Base-by-base conservation (phyloP, 2,329 filamentous ascomycete genomes). In the Clarireedia paspali region DNA sequence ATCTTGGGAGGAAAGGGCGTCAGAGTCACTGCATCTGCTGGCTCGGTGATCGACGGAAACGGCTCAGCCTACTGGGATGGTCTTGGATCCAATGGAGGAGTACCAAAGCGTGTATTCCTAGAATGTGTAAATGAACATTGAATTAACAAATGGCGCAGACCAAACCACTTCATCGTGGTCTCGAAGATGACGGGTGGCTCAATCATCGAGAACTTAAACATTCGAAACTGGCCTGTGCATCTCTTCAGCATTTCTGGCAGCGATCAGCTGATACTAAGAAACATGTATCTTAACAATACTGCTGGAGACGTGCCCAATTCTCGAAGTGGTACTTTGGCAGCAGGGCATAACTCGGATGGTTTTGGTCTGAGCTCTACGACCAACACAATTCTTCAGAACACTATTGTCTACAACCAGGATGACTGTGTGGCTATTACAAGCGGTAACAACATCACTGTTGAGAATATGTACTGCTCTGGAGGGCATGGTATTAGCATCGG, bases 21-120 rank as follows among this genome's bases (percentile, higher is more conserved):
- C 62, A 75, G 74, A 27, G 73, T 86, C 40, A 73, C 73, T 7
- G 80, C 79, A 47, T 76, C 76, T 23, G 62, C 70, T 1, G 83
- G 78, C 20, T 74, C 73, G 55, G 70, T 77, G 26, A 77, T 87
- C 52, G 74, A 86, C 64, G 79, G 81, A 57, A 75, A 80, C 48
- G 52, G 52, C 9, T 30, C 39, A 24, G 67, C 71, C 30, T 85
- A 80, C 77, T 87, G 83, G 84, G 83, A 87, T 62, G 73, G 75
- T 52, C 62, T 82, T 67, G 83, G 83, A 14, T 71, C 71, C 59
- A 82, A 82, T 65, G 80, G 81, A 24, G 82, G 82, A 20, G 39
- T 63, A 15, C 64, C 63, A 10, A 66, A 67, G 65, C 67, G 56
- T 48, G 60, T 55, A 20, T 23, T 6, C 23, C 15, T 34, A 10